These are phyloP conservation scores for Penicillium frequentans DNA, from an alignment of 2,329 filamentous ascomycete species.

Conservation along the genomic window DNA sequence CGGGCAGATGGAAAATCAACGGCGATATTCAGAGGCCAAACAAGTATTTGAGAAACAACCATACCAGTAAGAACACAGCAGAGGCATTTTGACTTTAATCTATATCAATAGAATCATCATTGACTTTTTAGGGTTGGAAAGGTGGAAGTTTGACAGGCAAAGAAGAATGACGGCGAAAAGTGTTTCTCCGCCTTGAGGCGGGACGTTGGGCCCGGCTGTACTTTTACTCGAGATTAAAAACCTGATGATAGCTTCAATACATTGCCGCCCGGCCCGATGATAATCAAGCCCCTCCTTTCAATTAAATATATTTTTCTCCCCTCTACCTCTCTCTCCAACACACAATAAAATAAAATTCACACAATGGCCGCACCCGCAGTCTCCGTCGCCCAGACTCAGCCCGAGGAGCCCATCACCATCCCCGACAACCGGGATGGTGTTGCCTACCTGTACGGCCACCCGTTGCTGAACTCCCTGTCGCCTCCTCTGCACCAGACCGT, in stretches of 20 bases:
- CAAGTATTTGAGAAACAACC: not conserved
- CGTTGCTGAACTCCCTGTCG: slow-evolving; percentile 57
- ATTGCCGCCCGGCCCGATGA: not conserved
- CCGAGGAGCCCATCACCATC: slow-evolving; percentile 34
- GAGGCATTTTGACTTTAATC: not conserved
- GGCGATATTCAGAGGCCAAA: not conserved
- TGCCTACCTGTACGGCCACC: slow-evolving; percentile 59
- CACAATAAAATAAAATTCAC: not conserved
- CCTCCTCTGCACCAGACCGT: slow-evolving; percentile 57
- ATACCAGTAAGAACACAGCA: not conserved
- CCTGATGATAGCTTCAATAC: slow-evolving; percentile 7
- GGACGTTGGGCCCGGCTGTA: slow-evolving; percentile 7
- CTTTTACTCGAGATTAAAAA: slow-evolving; percentile 11
- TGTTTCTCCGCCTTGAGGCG: slow-evolving; percentile 15
- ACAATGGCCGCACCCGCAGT: slow-evolving; percentile 24
- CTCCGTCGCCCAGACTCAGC: slow-evolving; percentile 12
- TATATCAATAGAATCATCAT: not conserved
- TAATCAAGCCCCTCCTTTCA: not conserved
- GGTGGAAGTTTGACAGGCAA: not conserved
- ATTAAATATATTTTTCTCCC: not conserved
- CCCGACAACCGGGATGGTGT: slow-evolving; percentile 46
- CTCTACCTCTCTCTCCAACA: not conserved
- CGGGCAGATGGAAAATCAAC: not conserved
- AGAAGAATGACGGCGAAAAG: slow-evolving; percentile 7
- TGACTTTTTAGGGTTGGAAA: not conserved